These are phyloP conservation scores for Dactylellina sp. DNA, from an alignment of 2,329 filamentous ascomycete species.

Conservation along the genomic window DNA sequence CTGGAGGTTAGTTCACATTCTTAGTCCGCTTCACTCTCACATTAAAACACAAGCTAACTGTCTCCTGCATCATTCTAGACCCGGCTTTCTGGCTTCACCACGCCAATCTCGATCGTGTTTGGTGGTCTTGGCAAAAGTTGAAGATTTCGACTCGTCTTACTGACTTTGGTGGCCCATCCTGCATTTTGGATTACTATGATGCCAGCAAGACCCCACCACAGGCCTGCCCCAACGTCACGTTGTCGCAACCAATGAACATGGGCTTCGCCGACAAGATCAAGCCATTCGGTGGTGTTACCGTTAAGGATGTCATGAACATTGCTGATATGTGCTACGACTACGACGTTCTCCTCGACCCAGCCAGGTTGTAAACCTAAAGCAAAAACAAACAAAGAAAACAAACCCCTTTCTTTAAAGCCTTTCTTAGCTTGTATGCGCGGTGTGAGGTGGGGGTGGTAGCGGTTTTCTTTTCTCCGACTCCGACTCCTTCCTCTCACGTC, in stretches of 20 bases:
- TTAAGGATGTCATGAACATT: slow-evolving; percentile 62
- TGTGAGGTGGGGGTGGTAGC: too few relatives aligned
- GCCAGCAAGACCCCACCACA: slow-evolving; percentile 15
- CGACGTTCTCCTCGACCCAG: slow-evolving; percentile 5
- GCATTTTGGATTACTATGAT: slow-evolving; percentile 57
- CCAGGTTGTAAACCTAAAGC: background rate
- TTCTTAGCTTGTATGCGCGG: too few relatives aligned
- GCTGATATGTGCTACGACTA: slow-evolving; percentile 59
- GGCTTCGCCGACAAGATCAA: slow-evolving; percentile 59
- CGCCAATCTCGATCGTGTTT: slow-evolving; percentile 59
- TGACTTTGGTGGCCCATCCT: slow-evolving; percentile 63
- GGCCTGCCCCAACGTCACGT: slow-evolving; percentile 60
- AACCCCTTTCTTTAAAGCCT: background rate
- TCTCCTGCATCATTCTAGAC: slow-evolving; percentile 31
- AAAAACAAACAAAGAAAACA: slow-evolving; percentile 2
- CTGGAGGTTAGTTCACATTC: slow-evolving; percentile 59
- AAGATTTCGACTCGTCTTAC: slow-evolving; percentile 60
- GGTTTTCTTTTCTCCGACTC: too few relatives aligned
- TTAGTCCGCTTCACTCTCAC: slow-evolving; percentile 17
- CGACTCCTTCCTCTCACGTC: too few relatives aligned
- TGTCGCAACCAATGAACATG: slow-evolving; percentile 62
- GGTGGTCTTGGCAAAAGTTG: slow-evolving; percentile 59
- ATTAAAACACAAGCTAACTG: slow-evolving; percentile 3
- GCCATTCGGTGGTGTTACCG: slow-evolving; percentile 56
- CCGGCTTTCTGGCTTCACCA: slow-evolving; percentile 60